Evolutionary conservation across 2,329 filamentous ascomycete genomes (phyloP).

Genomic region (Metarhizium rileyi): DNA sequence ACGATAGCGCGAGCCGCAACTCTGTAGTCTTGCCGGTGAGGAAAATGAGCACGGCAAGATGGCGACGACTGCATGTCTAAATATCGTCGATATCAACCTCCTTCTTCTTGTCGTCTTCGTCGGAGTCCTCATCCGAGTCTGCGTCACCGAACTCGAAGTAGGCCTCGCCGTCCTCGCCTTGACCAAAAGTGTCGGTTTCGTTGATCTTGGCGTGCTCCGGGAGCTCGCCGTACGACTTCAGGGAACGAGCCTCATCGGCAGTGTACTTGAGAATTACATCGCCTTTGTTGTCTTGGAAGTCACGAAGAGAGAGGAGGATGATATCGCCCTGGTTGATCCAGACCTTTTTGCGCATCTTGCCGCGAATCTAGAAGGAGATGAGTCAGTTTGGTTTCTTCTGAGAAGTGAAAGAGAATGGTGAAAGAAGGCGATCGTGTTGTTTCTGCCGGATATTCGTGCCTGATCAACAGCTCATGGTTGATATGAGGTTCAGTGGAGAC

Average conservation of each 20-base stretch:
- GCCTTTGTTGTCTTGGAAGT: conserved; percentile 92
- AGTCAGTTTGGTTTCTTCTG: no score
- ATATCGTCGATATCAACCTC: conserved; percentile 96
- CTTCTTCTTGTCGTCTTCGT: conserved; percentile 51
- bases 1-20: background rate
- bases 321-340: conserved; percentile 99
- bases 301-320: conserved; percentile 76
- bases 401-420: no score
- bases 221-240: conserved; percentile 96
- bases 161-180: conserved; percentile 87
- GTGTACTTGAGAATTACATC: conserved; percentile 97
- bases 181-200: conserved; percentile 91
- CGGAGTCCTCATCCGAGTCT: conserved; percentile 47
- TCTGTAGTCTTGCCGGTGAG: background rate
- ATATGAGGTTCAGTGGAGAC: no score
- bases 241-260: conserved; percentile 84
- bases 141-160: conserved; percentile 99
- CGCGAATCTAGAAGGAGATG: conserved; percentile 41
- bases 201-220: conserved; percentile 99
- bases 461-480: background rate
- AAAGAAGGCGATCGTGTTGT: background rate
- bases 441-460: background rate
- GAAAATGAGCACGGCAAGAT: background rate
- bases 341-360: conserved; percentile 99
- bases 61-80: conserved; percentile 34